Evolutionary conservation across 805 yeast species (phyloP), one percentile per base, ranked within the genome.

Genomic region (Yamadazyma phyllophila): DNA sequence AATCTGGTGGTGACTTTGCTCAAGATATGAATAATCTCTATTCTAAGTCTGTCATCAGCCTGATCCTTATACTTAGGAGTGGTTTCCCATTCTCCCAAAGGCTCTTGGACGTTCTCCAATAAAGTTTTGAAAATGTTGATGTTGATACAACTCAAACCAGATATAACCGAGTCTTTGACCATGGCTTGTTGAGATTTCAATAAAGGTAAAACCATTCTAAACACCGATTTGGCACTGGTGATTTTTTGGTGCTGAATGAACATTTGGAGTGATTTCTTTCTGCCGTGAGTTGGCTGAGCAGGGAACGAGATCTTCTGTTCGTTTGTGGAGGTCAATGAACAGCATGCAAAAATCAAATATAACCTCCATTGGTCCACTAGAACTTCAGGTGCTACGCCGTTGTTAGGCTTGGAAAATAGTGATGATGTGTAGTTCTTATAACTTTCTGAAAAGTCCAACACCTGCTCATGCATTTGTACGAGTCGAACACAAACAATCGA

Each of bases 201-300:
- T 26, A 94, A 69, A 0, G 97, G 97, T 32, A 89, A 70, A 0
- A 89, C 91, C 84, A 94, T 82, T 46, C 84, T 78, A 67, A 94
- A 94, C 2, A 94, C 83, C 0, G 96, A 84, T 48, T 85, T 83
- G 0, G 97, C 97, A 49, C 97, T 88, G 1, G 96, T 91, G 45
- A 94, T 91, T 41, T 88, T 85, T 59, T 90, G 96, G 55, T 88
- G 96, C 56, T 89, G 96, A 30, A 89, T 88, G 56, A 86, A 79
- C 54, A 86, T 76, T 49, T 87, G 96, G 54, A 85, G 82, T 1
- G 92, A 83, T 55, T 78, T 83, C 56, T 88, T 90, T 47, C 94
- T 71, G 0, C 84, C 82, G 55, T 87, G 95, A 5, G 79, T 71
- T 39, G 77, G 76, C 9, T 69, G 71, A 8, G 66, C 56, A 0